Percentiles rank a stretch among this genome's conserved stretches.
These are phyloP conservation scores for Pholiota conissans DNA, from an alignment of 768 basidiomycete genomes.

Conservation along the genomic window DNA sequence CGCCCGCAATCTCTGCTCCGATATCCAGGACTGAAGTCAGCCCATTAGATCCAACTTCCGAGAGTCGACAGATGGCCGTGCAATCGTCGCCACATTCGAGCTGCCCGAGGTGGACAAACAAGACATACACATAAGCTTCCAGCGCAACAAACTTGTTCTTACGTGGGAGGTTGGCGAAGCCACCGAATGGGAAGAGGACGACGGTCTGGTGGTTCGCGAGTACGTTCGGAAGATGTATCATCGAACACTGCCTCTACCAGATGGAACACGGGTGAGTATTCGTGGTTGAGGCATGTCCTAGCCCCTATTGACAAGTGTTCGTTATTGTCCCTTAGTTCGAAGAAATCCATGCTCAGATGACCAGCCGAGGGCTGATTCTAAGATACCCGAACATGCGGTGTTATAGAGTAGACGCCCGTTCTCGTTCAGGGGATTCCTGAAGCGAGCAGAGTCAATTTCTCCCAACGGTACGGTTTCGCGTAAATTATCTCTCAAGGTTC, in stretches of 20 bases:
- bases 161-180: conserved; percentile 66
- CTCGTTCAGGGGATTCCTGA: conserved; percentile 43
- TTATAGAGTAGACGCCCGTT: conserved; percentile 41
- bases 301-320: conserved; percentile 1
- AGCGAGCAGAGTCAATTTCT: conserved; percentile 8
- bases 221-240: conserved; percentile 62
- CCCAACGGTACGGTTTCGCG: conserved; percentile 4
- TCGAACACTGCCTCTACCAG: conserved; percentile 69
- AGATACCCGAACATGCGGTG: conserved; percentile 66
- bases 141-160: conserved; percentile 58
- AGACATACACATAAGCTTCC: conserved; percentile 75
- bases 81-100: conserved; percentile 71
- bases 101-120: conserved; percentile 69
- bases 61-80: conserved; percentile 70
- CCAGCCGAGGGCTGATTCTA: conserved; percentile 57
- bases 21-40: conserved; percentile 13
- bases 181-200: conserved; percentile 62
- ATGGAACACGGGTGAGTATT: conserved; percentile 63
- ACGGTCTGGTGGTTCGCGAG: conserved; percentile 61
- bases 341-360: conserved; percentile 69
- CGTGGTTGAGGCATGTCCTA: background rate
- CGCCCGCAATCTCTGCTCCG: background rate
- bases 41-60: conserved; percentile 62
- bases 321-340: conserved; percentile 52
- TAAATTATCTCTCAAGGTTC: conserved; percentile 21